Conservation (phyloP, 257 asterid genomes). For the Plantago major region DNA sequence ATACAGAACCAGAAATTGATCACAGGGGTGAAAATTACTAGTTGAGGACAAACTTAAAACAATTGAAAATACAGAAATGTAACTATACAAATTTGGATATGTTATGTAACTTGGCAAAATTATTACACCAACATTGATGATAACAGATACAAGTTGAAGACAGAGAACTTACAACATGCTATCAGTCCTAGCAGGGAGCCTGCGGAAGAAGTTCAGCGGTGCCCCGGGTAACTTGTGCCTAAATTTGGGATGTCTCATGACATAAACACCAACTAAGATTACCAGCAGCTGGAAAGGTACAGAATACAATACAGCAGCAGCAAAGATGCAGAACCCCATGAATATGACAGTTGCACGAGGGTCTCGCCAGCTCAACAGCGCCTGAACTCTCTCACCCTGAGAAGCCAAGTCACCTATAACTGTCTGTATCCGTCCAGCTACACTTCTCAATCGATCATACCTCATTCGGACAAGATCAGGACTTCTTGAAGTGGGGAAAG, state of each 20-base stretch:
- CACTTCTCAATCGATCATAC: conserved; percentile 75
- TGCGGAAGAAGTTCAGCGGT: conserved; percentile 76
- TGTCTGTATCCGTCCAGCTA: conserved; percentile 81
- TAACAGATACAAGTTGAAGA: conserved; percentile 11
- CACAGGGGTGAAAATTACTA: too few species aligned
- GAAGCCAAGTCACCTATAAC: conserved; percentile 81
- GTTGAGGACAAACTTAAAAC: too few species aligned
- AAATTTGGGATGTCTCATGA: conserved; percentile 83
- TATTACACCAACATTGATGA: conserved; percentile 6
- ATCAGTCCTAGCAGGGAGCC: conserved; percentile 89
- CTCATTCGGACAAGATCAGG: conserved; percentile 67
- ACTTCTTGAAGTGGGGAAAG: conserved; percentile 56
- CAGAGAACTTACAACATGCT: conserved; percentile 54
- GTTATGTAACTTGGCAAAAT: background rate
- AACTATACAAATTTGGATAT: conserved; percentile 16
- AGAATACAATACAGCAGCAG: conserved; percentile 51
- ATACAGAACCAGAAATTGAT: background rate
- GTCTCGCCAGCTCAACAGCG: conserved; percentile 86
- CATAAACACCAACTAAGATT: conserved; percentile 43
- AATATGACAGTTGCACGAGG: conserved; percentile 78
- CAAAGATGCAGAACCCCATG: conserved; percentile 57
- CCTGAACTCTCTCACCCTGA: conserved; percentile 91
- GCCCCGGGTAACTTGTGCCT: conserved; percentile 68
- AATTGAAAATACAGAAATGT: background rate
- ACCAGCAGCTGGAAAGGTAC: conserved; percentile 61